Conservation (phyloP, 2,329 filamentous ascomycete genomes). For the Ascochyta viciae-villosae region DNA sequence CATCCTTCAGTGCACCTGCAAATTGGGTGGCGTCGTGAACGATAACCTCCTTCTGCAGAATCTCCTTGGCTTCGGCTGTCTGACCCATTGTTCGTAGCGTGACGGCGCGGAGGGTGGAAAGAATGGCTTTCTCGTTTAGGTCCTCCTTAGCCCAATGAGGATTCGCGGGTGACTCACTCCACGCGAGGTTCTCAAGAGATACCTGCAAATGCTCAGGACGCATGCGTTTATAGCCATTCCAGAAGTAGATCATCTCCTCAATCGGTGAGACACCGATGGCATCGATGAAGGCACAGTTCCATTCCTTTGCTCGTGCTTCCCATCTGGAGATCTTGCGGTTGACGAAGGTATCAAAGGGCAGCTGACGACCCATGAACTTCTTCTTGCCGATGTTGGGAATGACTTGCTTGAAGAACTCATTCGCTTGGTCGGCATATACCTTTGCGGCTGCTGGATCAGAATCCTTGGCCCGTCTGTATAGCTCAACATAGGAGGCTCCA, state of each 20-base stretch:
- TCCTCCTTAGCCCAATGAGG: slow-evolving; percentile 60
- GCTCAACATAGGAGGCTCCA: slow-evolving; percentile 77
- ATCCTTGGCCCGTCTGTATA: slow-evolving; percentile 71
- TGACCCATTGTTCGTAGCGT: slow-evolving; percentile 69
- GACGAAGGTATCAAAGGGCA: slow-evolving; percentile 90
- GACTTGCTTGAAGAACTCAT: slow-evolving; percentile 73
- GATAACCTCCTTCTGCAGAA: slow-evolving; percentile 70
- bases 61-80: slow-evolving; percentile 68
- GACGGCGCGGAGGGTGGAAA: slow-evolving; percentile 70
- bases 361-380: slow-evolving; percentile 84
- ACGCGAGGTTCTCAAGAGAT: slow-evolving; percentile 69
- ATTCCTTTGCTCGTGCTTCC: slow-evolving; percentile 76
- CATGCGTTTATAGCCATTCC: slow-evolving; percentile 90
- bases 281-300: slow-evolving; percentile 72
- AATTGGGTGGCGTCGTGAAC: slow-evolving; percentile 61
- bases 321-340: slow-evolving; percentile 86
- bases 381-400: slow-evolving; percentile 82
- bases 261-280: slow-evolving; percentile 81
- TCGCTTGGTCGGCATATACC: slow-evolving; percentile 60
- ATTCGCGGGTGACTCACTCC: slow-evolving; percentile 65
- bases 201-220: slow-evolving; percentile 66
- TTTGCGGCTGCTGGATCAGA: slow-evolving; percentile 52
- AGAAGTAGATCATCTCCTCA: slow-evolving; percentile 92
- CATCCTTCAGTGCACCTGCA: slow-evolving; percentile 69
- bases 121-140: slow-evolving; percentile 68